Conservation (phyloP, 2,329 filamentous ascomycete genomes). For the Exophiala spinifera region DNA sequence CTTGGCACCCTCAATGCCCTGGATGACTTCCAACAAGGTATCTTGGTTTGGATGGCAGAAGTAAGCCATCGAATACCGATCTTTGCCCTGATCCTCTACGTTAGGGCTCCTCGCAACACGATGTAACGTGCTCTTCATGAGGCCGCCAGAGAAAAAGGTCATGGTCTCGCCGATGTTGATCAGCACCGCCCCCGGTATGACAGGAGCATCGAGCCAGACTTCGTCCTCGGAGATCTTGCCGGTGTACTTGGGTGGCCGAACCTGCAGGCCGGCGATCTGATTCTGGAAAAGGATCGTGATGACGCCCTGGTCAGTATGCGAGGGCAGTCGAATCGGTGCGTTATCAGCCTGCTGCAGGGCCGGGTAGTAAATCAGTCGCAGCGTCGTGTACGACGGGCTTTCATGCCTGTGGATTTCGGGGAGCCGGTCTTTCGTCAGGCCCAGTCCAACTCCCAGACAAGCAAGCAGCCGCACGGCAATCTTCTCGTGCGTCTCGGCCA, state of each 20-base stretch:
- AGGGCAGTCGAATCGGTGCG: constrained; percentile 69
- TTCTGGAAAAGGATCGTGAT: constrained; percentile 58
- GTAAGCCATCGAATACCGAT: constrained; percentile 84
- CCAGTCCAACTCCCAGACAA: constrained; percentile 69
- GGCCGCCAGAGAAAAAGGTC: constrained; percentile 48
- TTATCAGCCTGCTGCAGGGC: constrained; percentile 54
- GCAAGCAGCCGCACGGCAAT: constrained; percentile 18
- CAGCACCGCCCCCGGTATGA: constrained; percentile 46
- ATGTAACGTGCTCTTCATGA: constrained; percentile 50
- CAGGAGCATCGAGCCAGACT: constrained; percentile 50
- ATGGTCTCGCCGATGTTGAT: constrained; percentile 52
- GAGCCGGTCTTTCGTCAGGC: constrained; percentile 67
- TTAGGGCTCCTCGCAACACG: constrained; percentile 66
- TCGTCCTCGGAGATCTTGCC: constrained; percentile 37
- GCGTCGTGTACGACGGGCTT: constrained; percentile 56
- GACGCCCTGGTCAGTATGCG: constrained; percentile 58
- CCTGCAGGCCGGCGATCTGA: constrained; percentile 55
- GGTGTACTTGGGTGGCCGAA: constrained; percentile 53
- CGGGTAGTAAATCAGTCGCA: constrained; percentile 74
- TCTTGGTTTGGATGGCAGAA: constrained; percentile 85
- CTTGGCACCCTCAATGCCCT: constrained; percentile 63
- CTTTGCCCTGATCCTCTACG: constrained; percentile 43
- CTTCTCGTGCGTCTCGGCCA: constrained; percentile 18
- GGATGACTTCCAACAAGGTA: constrained; percentile 71
- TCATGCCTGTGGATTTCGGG: constrained; percentile 66